phyloP scores from a whole-genome alignment of 163 green algal species.

The Chlorella variabilis region DNA sequence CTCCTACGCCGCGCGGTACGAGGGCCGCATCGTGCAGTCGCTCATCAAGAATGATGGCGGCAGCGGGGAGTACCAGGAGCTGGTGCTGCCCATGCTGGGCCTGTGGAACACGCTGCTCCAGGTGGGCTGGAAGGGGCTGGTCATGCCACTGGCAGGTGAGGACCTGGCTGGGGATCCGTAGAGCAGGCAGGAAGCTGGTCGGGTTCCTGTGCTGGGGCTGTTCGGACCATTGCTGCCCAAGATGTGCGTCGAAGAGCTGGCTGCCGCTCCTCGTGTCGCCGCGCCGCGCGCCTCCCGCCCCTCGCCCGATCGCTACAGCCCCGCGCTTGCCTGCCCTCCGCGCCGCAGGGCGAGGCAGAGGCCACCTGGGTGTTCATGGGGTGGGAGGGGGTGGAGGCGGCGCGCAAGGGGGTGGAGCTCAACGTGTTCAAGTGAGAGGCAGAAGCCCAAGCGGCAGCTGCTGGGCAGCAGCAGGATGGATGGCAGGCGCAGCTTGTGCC shows the following conservation, averaged over 20 bases:
- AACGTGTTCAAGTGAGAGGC: conserved; percentile 72
- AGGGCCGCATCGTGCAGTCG: conserved; percentile 88
- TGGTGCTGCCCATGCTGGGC: conserved; percentile 75
- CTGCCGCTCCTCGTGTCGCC: too few species aligned
- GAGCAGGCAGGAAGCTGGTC: too few species aligned
- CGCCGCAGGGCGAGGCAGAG: conserved; percentile 74
- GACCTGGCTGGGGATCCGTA: too few species aligned
- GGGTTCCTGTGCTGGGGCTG: too few species aligned
- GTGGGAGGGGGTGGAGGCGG: conserved; percentile 86
- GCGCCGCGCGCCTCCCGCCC: too few species aligned
- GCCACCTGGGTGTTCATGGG: conserved; percentile 90
- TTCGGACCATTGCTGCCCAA: too few species aligned
- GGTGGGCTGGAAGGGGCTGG: conserved; percentile 37
- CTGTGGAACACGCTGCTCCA: conserved; percentile 85
- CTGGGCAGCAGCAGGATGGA: background rate
- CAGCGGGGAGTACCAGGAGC: conserved; percentile 78
- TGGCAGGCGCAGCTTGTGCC: background rate
- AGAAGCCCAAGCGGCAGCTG: background rate
- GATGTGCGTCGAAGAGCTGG: too few species aligned
- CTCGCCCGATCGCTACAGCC: too few species aligned
- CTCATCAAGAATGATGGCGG: conserved; percentile 83
- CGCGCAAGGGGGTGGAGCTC: conserved; percentile 72
- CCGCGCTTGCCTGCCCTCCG: too few species aligned
- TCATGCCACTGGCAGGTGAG: too few species aligned
- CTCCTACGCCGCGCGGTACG: conserved; percentile 84